Evolutionary conservation across 2,329 filamentous ascomycete genomes (phyloP).

Genomic region (Purpureocillium takamizusanense): DNA sequence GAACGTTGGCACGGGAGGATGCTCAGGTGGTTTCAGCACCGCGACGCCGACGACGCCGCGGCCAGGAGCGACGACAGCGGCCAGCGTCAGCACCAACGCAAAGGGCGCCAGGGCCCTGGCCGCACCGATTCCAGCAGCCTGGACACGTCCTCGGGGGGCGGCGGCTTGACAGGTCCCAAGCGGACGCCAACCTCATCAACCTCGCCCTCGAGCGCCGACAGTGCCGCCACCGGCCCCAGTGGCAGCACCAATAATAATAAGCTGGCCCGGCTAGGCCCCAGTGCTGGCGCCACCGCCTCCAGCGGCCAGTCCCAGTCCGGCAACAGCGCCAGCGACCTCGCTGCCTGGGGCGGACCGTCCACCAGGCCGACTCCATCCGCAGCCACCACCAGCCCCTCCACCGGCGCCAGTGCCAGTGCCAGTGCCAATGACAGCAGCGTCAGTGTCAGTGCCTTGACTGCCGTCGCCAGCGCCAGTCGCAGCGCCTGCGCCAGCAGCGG

Average conservation of each 20-base stretch:
- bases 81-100: constrained; percentile 4
- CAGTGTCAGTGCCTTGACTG: not conserved
- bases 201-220: not conserved
- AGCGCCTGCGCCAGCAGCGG: not conserved
- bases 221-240: not conserved
- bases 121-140: constrained; percentile 1
- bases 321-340: constrained; percentile 6
- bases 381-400: constrained; percentile 1
- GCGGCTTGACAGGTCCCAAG: no score
- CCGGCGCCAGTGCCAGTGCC: not conserved
- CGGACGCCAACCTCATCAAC: no score
- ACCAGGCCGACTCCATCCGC: not conserved
- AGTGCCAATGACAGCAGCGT: not conserved
- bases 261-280: not conserved
- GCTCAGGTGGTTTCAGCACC: constrained; percentile 19
- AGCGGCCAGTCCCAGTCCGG: no score
- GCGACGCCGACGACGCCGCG: not conserved
- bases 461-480: not conserved
- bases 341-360: constrained; percentile 5
- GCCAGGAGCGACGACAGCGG: constrained; percentile 2
- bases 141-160: no score
- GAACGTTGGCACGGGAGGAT: constrained; percentile 4
- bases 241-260: constrained; percentile 1
- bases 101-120: not conserved
- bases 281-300: not conserved